phyloP scores from a whole-genome alignment of 192 early-diverging fungal species.

The Pilaira anomala region DNA sequence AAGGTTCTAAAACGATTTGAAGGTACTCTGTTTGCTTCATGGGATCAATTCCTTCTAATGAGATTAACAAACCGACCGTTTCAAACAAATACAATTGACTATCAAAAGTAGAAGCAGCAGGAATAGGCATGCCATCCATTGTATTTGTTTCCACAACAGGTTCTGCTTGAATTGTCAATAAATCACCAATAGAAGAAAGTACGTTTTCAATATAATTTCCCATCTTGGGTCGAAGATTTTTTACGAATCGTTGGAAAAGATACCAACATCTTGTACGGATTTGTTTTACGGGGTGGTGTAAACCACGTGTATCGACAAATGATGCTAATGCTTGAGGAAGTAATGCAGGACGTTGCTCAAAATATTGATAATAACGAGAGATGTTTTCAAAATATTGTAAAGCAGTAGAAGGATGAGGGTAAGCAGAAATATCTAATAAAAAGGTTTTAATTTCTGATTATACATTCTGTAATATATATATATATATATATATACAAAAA shows the following conservation, averaged over 20 bases:
- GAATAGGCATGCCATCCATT: constrained; percentile 47
- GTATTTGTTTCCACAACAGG: constrained; percentile 42
- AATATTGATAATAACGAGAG: constrained; percentile 67
- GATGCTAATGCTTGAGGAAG: constrained; percentile 66
- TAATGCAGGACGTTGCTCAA: constrained; percentile 59
- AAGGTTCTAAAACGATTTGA: constrained; percentile 72
- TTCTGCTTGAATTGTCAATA: constrained; percentile 71
- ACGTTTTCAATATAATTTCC: constrained; percentile 61
- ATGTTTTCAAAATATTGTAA: constrained; percentile 75
- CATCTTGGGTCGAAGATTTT: constrained; percentile 58
- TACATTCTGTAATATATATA: not conserved
- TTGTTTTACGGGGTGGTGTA: constrained; percentile 67
- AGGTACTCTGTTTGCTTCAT: constrained; percentile 69
- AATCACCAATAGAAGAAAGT: constrained; percentile 58
- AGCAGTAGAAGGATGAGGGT: constrained; percentile 72
- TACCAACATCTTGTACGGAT: constrained; percentile 85
- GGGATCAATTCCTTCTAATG: constrained; percentile 63
- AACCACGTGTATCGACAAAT: constrained; percentile 74
- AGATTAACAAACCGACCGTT: constrained; percentile 87
- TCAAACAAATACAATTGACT: constrained; percentile 90
- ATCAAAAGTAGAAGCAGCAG: constrained; percentile 62
- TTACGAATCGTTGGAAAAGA: constrained; percentile 81
- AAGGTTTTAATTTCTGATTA: constrained; percentile 3
- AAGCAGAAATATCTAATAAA: constrained; percentile 59
- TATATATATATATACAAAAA: not conserved